Base-by-base conservation (phyloP, 805 yeast genomes). In the Grigorovia transvaalensis region DNA sequence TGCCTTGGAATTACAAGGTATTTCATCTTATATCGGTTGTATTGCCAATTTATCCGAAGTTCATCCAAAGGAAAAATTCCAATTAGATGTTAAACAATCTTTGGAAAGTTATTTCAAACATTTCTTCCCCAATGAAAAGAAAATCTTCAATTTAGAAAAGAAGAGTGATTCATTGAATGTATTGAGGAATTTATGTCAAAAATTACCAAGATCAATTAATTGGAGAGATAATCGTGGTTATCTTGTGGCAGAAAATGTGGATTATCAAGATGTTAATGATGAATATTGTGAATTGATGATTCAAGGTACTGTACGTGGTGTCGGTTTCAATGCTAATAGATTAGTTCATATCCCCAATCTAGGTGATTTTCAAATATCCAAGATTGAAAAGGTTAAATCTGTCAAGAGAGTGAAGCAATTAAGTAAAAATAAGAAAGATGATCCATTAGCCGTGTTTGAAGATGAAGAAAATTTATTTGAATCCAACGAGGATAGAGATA, bases 201-300 rank as follows among this genome's bases (percentile, higher is more conserved):
- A 82, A 69, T 79, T 83, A 60, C 99, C 99, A 29, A 83, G 82
- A 62, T 80, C 87, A 0, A 74, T 95, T 47, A 79, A 79, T 23
- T 93, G 99, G 98, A 82, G 98, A 70, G 97, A 91, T 59, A 71
- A 82, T n/a, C 76, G 99, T 63, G 91, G 96, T 8, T 93, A 89
- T 70, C 50, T 93, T 50, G 76, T 93, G 9, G 90, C 95, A 1
- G 95, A 89, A 57, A 62, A 68, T 4, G 74, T 85, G 0, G 67
- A 64, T 54, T 59, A 65, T 45, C 51, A 59, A 29, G 71, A 67
- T 51, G 46, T 50, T 23, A 52, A 54, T 20, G 57, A 51, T 42
- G 60, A 57, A 51, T 57, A 60, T 45, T 74, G 72, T 8, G 61
- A 71, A 30, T 64, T 89, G 42, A 78, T 78, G 7, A 77, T 93